Conservation (phyloP, 306 rosid genomes). For the Astragalus membranaceus region DNA sequence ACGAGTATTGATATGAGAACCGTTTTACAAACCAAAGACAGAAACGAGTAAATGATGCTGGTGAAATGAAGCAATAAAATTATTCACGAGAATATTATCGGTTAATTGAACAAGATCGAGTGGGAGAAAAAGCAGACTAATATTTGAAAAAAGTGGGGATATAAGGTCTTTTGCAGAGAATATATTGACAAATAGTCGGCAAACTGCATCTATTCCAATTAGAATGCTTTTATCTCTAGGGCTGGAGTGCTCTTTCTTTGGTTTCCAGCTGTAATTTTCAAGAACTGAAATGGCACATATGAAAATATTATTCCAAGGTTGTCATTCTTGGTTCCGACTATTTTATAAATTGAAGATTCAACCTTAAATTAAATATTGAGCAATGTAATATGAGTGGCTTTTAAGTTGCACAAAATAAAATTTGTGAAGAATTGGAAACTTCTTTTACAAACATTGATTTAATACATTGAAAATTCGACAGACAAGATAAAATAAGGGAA, state of each 20-base stretch:
- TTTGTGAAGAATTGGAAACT: too few relatives aligned
- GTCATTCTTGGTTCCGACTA: background rate
- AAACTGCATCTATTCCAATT: conserved; percentile 22
- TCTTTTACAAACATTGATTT: too few relatives aligned
- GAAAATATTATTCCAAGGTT: conserved; percentile 32
- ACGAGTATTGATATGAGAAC: too few relatives aligned
- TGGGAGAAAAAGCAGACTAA: background rate
- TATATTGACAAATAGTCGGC: conserved; percentile 20
- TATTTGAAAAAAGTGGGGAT: background rate
- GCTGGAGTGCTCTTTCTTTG: conserved; percentile 20
- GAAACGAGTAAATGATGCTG: too few relatives aligned
- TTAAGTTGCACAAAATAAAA: too few relatives aligned
- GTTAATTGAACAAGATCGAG: background rate
- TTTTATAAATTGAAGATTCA: background rate
- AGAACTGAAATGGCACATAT: conserved; percentile 10
- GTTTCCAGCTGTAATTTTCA: conserved; percentile 26
- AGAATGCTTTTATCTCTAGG: conserved; percentile 2
- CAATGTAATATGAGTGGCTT: too few relatives aligned
- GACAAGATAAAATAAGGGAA: too few relatives aligned
- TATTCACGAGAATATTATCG: too few relatives aligned
- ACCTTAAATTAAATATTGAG: conserved; percentile 13
- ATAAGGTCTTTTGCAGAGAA: background rate
- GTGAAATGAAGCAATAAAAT: too few relatives aligned
- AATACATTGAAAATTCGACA: too few relatives aligned
- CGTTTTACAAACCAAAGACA: too few relatives aligned